Evolutionary conservation across 306 rosid species (phyloP).

Genomic region (Trifolium pratense): DNA sequence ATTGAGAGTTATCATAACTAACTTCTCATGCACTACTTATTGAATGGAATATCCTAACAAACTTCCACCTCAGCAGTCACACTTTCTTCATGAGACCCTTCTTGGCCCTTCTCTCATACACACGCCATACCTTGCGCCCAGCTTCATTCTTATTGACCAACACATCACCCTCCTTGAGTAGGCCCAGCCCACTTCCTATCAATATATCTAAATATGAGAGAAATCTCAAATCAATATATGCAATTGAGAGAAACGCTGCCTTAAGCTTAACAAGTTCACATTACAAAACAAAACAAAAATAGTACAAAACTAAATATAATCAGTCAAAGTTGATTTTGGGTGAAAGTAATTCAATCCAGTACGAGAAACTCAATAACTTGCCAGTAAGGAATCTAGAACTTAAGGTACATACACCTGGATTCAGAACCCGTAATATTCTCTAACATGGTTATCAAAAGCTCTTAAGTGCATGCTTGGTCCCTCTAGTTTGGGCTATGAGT

Average conservation of each 20-base stretch:
- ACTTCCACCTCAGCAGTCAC: too few species aligned
- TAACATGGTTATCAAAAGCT: background rate
- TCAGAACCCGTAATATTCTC: background rate
- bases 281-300: background rate
- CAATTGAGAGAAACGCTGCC: background rate
- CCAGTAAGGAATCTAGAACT: background rate
- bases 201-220: conserved; percentile 16
- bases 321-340: background rate
- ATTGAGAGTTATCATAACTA: too few species aligned
- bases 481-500: background rate
- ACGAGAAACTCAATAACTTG: background rate
- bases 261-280: conserved; percentile 7
- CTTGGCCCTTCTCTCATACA: too few species aligned
- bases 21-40: too few species aligned
- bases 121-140: too few species aligned
- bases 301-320: conserved; percentile 1
- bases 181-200: too few species aligned
- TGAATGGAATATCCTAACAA: too few species aligned
- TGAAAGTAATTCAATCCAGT: background rate
- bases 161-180: too few species aligned
- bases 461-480: background rate
- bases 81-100: too few species aligned
- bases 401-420: background rate
- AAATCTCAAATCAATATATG: conserved; percentile 31
- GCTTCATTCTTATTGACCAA: too few species aligned